Percentiles rank a stretch among this genome's conserved stretches.
Conservation (phyloP, 208 protist species). For the Trypanosoma rangeli region DNA sequence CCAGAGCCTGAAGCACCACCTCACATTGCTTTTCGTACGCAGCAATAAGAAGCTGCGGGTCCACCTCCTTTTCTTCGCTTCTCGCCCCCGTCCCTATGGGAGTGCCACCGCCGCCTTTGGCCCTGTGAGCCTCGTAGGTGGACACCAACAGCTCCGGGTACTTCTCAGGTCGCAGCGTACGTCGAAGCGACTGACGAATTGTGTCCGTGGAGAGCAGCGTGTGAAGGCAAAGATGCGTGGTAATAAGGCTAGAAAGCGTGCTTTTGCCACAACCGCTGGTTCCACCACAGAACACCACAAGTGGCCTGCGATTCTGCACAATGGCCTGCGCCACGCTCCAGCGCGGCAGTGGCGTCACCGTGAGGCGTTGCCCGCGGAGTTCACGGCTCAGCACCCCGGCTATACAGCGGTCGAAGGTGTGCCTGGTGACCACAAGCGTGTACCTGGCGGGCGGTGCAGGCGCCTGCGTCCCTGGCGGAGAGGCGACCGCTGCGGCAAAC, state of each 20-base stretch:
- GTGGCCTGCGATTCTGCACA: conserved; percentile 52
- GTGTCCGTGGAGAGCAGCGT: conserved; percentile 92
- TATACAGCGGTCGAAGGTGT: conserved; percentile 23
- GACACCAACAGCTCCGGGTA: conserved; percentile 60
- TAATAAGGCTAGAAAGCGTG: conserved; percentile 82
- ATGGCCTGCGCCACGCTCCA: conserved; percentile 37
- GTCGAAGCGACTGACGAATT: conserved; percentile 84
- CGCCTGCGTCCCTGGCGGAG: background rate
- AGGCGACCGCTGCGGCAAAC: background rate
- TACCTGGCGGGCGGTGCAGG: background rate
- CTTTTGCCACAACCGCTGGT: conserved; percentile 93
- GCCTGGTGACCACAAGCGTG: conserved; percentile 9
- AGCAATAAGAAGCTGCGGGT: conserved; percentile 26
- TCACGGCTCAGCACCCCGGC: conserved; percentile 25
- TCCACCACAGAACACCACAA: conserved; percentile 90
- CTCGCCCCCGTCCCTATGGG: background rate
- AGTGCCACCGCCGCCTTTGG: background rate
- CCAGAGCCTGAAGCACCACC: conserved; percentile 27
- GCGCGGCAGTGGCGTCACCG: conserved; percentile 34
- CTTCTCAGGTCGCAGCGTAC: conserved; percentile 28
- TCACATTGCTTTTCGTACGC: conserved; percentile 38
- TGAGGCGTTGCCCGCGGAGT: conserved; percentile 52
- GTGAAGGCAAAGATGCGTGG: conserved; percentile 73
- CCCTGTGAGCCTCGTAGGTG: conserved; percentile 60
- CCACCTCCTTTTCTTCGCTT: conserved; percentile 1